Evolutionary conservation across 176 grass and related monocot species (phyloP).

Genomic region (Avena eriantha): DNA sequence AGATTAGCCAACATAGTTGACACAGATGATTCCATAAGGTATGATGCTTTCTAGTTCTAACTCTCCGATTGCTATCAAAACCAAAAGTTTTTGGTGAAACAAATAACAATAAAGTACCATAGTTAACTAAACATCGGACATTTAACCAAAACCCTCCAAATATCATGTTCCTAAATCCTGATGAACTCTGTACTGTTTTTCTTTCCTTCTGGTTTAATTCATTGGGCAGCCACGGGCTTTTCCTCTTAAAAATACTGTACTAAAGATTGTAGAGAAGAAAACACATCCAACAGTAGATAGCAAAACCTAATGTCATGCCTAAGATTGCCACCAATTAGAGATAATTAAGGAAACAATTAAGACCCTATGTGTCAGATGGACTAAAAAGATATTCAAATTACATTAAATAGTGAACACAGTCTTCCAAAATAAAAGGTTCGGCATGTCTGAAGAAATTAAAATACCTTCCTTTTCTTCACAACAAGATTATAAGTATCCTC

Average conservation of each 20-base stretch:
- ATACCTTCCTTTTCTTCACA: conserved; percentile 95
- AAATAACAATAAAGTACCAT: not conserved
- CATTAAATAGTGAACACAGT: not conserved
- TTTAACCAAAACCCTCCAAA: conserved; percentile 11
- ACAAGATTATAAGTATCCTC: conserved; percentile 89
- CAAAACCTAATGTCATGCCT: not conserved
- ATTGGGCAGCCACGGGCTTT: not conserved
- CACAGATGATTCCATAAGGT: conserved; percentile 12
- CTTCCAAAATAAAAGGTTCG: conserved; percentile 4
- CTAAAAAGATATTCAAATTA: conserved; percentile 16
- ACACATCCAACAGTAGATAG: not conserved
- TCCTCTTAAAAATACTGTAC: not conserved
- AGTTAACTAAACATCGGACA: conserved; percentile 7
- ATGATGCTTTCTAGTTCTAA: conserved; percentile 4
- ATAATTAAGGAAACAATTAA: conserved; percentile 1
- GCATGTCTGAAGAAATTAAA: conserved; percentile 28
- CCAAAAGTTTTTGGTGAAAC: conserved; percentile 11
- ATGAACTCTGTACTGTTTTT: not conserved
- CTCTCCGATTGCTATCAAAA: conserved; percentile 12
- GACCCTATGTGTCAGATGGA: not conserved
- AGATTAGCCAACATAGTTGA: conserved; percentile 6
- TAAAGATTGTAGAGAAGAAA: not conserved
- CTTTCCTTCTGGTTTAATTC: not conserved
- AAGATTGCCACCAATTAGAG: not conserved
- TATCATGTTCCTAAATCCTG: not conserved